Percentiles rank a stretch among this genome's conserved stretches.
These are phyloP conservation scores for Mycena filopes DNA, from an alignment of 768 basidiomycete species.

Conservation along the genomic window DNA sequence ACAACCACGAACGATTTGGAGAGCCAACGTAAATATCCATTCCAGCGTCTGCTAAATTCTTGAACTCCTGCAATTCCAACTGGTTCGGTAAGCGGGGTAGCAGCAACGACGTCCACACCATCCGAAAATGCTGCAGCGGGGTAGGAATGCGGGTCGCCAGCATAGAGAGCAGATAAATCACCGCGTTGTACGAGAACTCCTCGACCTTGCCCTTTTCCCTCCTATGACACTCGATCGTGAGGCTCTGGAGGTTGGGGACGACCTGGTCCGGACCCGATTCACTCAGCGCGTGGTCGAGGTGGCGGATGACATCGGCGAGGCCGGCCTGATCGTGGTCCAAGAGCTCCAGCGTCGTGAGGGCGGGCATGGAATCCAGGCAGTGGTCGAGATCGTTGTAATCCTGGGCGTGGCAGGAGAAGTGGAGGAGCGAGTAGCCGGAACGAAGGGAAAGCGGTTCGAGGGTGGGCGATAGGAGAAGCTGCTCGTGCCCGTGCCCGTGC, in stretches of 20 bases:
- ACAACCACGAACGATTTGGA: conserved; percentile 5
- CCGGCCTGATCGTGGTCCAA: conserved; percentile 14
- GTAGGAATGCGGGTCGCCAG: background rate
- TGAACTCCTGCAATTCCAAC: background rate
- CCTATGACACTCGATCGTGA: background rate
- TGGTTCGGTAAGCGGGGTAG: conserved; percentile 11
- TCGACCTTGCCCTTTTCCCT: background rate
- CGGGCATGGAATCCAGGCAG: background rate
- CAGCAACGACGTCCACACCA: conserved; percentile 13
- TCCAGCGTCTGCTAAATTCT: background rate
- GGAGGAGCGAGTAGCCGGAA: background rate
- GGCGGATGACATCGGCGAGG: background rate
- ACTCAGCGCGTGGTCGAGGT: background rate
- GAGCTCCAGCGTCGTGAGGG: conserved; percentile 11
- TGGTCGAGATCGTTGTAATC: background rate
- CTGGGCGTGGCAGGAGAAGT: conserved; percentile 4
- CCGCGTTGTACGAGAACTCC: conserved; percentile 14
- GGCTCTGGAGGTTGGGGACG: conserved; percentile 6
- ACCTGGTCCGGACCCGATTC: background rate
- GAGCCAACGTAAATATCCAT: conserved; percentile 12
- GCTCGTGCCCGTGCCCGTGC: background rate
- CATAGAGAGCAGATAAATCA: background rate
- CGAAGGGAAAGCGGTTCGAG: background rate
- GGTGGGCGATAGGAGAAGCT: background rate
- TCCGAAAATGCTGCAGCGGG: background rate